These are phyloP conservation scores for Prunella vulgaris DNA, from an alignment of 257 asterid species.

Conservation along the genomic window DNA sequence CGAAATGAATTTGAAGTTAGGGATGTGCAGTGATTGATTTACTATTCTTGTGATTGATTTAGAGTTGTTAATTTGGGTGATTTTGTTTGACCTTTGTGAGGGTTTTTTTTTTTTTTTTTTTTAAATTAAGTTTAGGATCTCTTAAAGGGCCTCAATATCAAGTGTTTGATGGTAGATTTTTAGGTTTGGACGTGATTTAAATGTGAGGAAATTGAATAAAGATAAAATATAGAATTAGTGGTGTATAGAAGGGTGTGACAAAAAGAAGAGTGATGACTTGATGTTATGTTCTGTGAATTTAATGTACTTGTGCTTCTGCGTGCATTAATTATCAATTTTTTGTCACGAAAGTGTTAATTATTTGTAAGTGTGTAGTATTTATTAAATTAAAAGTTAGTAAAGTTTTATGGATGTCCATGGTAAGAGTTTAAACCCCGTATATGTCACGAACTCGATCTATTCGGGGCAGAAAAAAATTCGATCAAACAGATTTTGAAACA, in stretches of 20 bases:
- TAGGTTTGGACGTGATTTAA: background rate
- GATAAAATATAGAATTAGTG: constrained; percentile 3
- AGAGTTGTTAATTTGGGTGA: background rate
- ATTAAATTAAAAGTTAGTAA: too few species aligned
- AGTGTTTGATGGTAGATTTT: background rate
- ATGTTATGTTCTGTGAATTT: constrained; percentile 3
- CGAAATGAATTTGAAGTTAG: constrained; percentile 44
- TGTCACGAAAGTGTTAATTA: too few species aligned
- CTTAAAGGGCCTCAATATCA: background rate
- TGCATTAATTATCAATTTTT: background rate
- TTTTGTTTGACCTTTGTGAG: background rate
- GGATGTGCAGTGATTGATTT: constrained; percentile 14
- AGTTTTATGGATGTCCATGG: too few species aligned
- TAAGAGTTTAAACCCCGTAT: too few species aligned
- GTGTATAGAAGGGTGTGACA: background rate
- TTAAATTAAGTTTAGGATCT: too few species aligned
- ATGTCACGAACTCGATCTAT: too few species aligned
- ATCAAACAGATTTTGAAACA: too few species aligned
- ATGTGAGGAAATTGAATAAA: background rate
- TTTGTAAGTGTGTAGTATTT: too few species aligned
- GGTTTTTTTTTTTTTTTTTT: background rate
- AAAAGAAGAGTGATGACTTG: background rate
- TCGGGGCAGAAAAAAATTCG: too few species aligned
- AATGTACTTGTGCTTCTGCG: constrained; percentile 1
- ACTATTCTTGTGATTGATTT: background rate